Conservation (phyloP, 345 rosid species). For the Camelina hispida region DNA sequence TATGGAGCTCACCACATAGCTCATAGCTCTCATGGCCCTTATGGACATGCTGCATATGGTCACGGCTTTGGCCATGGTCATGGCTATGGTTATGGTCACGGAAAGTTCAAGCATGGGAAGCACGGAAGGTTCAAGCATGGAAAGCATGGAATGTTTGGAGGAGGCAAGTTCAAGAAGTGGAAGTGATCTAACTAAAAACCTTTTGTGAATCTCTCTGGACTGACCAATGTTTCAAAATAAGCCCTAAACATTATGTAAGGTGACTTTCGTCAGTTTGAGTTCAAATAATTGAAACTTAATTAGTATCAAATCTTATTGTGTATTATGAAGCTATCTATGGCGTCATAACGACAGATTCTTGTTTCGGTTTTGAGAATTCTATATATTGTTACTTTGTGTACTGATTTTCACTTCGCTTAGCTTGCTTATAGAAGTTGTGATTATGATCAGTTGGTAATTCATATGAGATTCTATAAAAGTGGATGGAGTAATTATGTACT, state of each 20-base stretch:
- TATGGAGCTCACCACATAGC: conserved; percentile 62
- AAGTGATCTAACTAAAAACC: conserved; percentile 50
- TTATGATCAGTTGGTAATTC: background rate
- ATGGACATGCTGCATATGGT: conserved; percentile 46
- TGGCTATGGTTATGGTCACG: conserved; percentile 41
- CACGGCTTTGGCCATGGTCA: conserved; percentile 40
- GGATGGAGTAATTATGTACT: too few relatives aligned
- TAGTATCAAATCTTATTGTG: conserved; percentile 1
- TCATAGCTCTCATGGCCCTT: conserved; percentile 50
- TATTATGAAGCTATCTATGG: conserved; percentile 29
- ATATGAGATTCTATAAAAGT: too few relatives aligned
- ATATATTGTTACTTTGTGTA: background rate
- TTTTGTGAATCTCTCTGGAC: conserved; percentile 14
- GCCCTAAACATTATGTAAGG: conserved; percentile 22
- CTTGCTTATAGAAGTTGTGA: conserved; percentile 4
- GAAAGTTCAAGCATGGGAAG: conserved; percentile 59
- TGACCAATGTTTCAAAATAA: conserved; percentile 33
- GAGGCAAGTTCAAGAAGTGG: conserved; percentile 79
- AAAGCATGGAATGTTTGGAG: conserved; percentile 78
- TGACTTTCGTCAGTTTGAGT: conserved; percentile 28
- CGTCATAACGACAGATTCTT: conserved; percentile 29
- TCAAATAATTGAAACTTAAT: conserved; percentile 26
- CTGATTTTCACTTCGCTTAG: conserved; percentile 12
- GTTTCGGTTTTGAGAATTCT: conserved; percentile 5
- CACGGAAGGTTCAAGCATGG: conserved; percentile 48